phyloP scores from a whole-genome alignment of 2,329 filamentous ascomycete genomes.

The Catunica adiposa region DNA sequence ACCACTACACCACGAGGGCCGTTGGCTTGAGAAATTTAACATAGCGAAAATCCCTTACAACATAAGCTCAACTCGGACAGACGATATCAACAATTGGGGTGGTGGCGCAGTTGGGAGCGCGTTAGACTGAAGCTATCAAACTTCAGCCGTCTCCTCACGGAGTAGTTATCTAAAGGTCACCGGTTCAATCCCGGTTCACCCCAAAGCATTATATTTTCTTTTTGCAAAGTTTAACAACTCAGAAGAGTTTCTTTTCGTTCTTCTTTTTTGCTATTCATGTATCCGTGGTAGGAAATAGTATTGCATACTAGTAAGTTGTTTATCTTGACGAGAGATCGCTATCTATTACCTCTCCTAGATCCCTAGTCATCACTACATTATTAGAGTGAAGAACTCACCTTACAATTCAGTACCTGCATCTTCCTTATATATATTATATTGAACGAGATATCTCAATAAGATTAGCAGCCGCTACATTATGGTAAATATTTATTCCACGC shows the following conservation, averaged over 20 bases:
- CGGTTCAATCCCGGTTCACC: slow-evolving; percentile 1
- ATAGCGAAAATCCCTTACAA: not conserved
- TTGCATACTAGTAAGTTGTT: too few relatives aligned
- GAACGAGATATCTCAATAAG: not conserved
- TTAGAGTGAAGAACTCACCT: too few relatives aligned
- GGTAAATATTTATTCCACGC: not conserved
- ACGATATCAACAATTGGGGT: not conserved
- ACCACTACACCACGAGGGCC: too few relatives aligned
- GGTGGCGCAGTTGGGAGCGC: slow-evolving; percentile 2
- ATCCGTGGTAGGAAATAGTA: too few relatives aligned
- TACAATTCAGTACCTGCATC: too few relatives aligned
- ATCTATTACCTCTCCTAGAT: too few relatives aligned
- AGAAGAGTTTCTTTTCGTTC: not conserved
- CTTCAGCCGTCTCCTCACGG: not conserved
- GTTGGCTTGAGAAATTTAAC: too few relatives aligned
- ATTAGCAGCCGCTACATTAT: not conserved
- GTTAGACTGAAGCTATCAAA: slow-evolving; percentile 1
- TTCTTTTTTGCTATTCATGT: not conserved
- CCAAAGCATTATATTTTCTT: not conserved
- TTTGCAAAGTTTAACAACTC: not conserved
- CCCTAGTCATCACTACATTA: too few relatives aligned
- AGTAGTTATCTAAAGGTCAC: slow-evolving; percentile 2
- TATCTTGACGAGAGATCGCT: too few relatives aligned
- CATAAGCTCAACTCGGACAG: not conserved
- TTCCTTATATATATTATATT: too few relatives aligned